Evolutionary conservation across 345 rosid species (phyloP), one percentile per base, ranked within the genome.

Genomic region (Bretschneidera sinensis): DNA sequence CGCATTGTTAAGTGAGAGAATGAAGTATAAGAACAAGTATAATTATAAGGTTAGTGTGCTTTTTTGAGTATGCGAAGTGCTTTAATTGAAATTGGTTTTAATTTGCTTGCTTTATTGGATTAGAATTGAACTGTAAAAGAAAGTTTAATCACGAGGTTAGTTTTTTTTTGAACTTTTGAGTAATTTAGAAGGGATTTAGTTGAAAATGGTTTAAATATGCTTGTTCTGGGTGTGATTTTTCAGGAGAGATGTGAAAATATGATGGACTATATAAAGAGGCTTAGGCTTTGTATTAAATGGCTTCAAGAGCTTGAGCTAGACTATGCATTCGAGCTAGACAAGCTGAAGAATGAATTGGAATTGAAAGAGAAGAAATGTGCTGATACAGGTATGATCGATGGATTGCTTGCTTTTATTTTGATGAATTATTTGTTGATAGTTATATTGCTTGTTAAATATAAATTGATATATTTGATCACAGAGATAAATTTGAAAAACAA

Each of bases 221-320:
- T 64, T 24, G 35, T 61, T 76, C 59, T 60, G 54, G 62, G 57
- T 62, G 56, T 15, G 49, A 17, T 72, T 71, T 51, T 64, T 70
- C 73, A 90, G 99, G 99, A 94, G 84, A 82, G 95, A 79, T 84
- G 97, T 54, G 99, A 94, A 62, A 86, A 82, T 68, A 90, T 90
- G 99, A 66, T 82, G 85, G 97, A 90, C 49, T 94, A 94, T 57
- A 90, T 94, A 35, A 88, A 79, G 74, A 83, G 95, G 76, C 81
- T 94, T 64, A 79, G 97, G 81, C 92, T 86, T 54, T 94, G 99
- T 73, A 76, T 94, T 57, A 94, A 76, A 76, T 94, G 99, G 99
- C 88, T 90, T 75, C 99, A 88, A 82, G 97, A 94, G 71, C 85
- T 86, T 6, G 99, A 94, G 76, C 81, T 82, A 49, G 83, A 76